Evolutionary conservation across 768 basidiomycete genomes (phyloP).

Genomic region (Boletus bicolor): DNA sequence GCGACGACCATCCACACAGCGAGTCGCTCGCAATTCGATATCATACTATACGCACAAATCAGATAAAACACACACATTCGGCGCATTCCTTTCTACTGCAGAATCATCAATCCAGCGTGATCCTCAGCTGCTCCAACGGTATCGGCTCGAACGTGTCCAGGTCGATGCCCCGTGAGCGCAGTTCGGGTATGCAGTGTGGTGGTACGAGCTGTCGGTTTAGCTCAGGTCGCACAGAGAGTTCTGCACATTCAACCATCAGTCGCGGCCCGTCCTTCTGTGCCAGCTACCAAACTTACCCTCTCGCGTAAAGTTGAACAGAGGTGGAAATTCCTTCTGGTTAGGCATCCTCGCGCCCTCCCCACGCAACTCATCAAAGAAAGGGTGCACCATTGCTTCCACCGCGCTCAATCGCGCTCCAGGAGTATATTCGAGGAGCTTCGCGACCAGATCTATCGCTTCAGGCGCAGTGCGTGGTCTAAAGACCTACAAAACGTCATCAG

Average conservation of each 20-base stretch:
- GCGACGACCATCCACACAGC: slow-evolving; percentile 23
- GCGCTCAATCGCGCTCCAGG: slow-evolving; percentile 88
- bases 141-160: slow-evolving; percentile 94
- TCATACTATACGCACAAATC: slow-evolving; percentile 35
- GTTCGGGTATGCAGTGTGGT: slow-evolving; percentile 82
- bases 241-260: slow-evolving; percentile 40
- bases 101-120: slow-evolving; percentile 79
- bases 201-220: slow-evolving; percentile 91
- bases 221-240: slow-evolving; percentile 95
- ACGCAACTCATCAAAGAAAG: slow-evolving; percentile 96
- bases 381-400: slow-evolving; percentile 87
- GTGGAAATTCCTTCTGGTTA: slow-evolving; percentile 94
- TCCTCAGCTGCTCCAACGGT: slow-evolving; percentile 93
- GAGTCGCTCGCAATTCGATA: slow-evolving; percentile 32
- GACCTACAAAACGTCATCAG: slow-evolving; percentile 53
- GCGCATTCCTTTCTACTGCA: slow-evolving; percentile 25
- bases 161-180: slow-evolving; percentile 81
- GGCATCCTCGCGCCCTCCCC: slow-evolving; percentile 91
- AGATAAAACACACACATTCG: slow-evolving; percentile 24
- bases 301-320: slow-evolving; percentile 91
- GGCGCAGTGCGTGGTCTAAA: slow-evolving; percentile 96
- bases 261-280: neutral
- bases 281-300: slow-evolving; percentile 64
- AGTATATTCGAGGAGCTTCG: slow-evolving; percentile 96
- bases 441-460: slow-evolving; percentile 94